Evolutionary conservation across 306 rosid genomes (phyloP).

Genomic region (Inga leiocalycina): DNA sequence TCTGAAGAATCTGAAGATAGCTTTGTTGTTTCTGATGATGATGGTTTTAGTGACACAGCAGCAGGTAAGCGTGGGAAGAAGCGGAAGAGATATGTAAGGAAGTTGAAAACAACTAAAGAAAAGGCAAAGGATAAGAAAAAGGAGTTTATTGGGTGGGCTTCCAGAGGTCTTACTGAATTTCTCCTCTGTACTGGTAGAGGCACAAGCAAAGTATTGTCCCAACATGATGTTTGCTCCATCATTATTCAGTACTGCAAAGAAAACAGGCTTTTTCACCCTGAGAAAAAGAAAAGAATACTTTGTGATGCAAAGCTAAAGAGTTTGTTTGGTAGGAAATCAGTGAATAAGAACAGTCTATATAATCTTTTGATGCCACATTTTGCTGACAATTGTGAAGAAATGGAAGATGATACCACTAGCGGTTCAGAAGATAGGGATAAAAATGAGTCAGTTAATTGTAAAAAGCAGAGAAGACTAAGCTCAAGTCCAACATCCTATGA

Average conservation of each 20-base stretch:
- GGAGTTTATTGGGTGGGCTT: slow-evolving; percentile 78
- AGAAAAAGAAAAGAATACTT: slow-evolving; percentile 57
- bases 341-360: slow-evolving; percentile 49
- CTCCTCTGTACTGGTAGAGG: slow-evolving; percentile 56
- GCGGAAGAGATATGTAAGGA: slow-evolving; percentile 39
- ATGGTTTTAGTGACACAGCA: slow-evolving; percentile 42
- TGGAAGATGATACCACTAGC: slow-evolving; percentile 45
- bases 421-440: slow-evolving; percentile 48
- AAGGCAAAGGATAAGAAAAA: slow-evolving; percentile 47
- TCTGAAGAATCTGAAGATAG: slow-evolving; percentile 48
- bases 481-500: slow-evolving; percentile 33
- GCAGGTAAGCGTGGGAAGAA: slow-evolving; percentile 35
- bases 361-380: slow-evolving; percentile 65
- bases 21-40: slow-evolving; percentile 50
- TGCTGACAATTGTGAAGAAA: slow-evolving; percentile 54
- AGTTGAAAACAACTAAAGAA: slow-evolving; percentile 38
- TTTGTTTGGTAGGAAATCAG: slow-evolving; percentile 59
- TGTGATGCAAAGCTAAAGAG: slow-evolving; percentile 57
- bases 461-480: slow-evolving; percentile 38
- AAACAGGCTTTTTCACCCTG: slow-evolving; percentile 62
- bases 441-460: slow-evolving; percentile 24
- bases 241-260: slow-evolving; percentile 60
- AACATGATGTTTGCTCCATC: slow-evolving; percentile 59
- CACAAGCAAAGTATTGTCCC: slow-evolving; percentile 48
- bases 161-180: slow-evolving; percentile 60